Evolutionary conservation across 306 rosid genomes (phyloP).

Genomic region (Trifolium dubium): DNA sequence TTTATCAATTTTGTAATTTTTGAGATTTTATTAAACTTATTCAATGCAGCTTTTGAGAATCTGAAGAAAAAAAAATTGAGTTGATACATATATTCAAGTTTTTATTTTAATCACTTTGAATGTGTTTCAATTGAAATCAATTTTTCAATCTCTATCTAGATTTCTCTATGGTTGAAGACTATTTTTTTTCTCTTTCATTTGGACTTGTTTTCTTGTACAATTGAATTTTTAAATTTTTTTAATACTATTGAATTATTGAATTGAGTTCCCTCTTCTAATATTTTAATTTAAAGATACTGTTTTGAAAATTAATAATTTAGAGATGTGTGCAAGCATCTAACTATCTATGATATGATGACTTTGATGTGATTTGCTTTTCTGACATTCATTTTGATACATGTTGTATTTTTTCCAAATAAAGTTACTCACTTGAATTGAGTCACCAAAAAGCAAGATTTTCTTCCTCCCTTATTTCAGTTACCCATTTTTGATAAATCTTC

Average conservation of each 20-base stretch:
- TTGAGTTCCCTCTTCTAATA: not conserved
- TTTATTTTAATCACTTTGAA: constrained; percentile 29
- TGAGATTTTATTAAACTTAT: not conserved
- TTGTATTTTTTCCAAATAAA: constrained; percentile 45
- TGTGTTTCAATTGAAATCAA: constrained; percentile 29
- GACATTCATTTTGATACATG: constrained; percentile 48
- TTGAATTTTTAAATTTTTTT: constrained; percentile 4
- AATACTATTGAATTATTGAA: constrained; percentile 27
- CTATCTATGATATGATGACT: constrained; percentile 25
- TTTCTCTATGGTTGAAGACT: not conserved
- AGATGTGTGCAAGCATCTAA: constrained; percentile 35
- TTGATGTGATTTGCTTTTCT: constrained; percentile 45
- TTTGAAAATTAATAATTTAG: constrained; percentile 10
- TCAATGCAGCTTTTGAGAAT: constrained; percentile 41
- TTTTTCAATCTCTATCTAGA: not conserved
- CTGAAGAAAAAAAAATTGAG: constrained; percentile 29
- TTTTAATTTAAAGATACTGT: constrained; percentile 23
- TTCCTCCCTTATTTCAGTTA: constrained; percentile 38
- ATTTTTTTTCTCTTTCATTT: constrained; percentile 8
- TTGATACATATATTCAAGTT: not conserved
- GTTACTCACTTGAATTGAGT: constrained; percentile 46
- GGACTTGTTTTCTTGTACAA: constrained; percentile 29
- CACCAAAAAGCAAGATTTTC: constrained; percentile 44
- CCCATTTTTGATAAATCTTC: constrained; percentile 37
- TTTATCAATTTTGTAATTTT: not conserved